Conservation (phyloP, 1,284 basidiomycete genomes). For the Fistulinella staudtii region DNA sequence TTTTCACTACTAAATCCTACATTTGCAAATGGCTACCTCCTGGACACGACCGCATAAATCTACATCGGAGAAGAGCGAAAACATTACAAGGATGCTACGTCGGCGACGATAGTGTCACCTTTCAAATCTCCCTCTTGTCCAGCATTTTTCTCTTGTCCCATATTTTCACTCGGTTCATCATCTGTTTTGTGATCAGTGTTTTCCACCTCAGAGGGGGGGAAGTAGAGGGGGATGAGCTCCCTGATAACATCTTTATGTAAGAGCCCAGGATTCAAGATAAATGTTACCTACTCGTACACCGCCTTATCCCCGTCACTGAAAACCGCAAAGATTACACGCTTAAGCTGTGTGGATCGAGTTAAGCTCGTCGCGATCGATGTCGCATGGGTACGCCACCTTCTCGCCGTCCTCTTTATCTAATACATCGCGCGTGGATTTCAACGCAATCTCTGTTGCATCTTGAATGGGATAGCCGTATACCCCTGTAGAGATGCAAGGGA, state of each 20-base stretch:
- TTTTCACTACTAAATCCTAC: too few species aligned
- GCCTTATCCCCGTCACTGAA: constrained; percentile 60
- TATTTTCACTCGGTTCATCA: too few species aligned
- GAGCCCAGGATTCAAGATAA: neutral
- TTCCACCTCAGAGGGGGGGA: constrained; percentile 34
- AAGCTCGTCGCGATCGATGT: constrained; percentile 1
- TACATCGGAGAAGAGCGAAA: too few species aligned
- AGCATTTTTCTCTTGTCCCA: too few species aligned
- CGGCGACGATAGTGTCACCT: too few species aligned
- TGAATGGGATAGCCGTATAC: constrained; percentile 75
- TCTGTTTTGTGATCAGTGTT: too few species aligned
- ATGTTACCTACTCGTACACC: constrained; percentile 56
- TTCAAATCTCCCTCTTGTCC: too few species aligned
- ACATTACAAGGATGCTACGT: too few species aligned
- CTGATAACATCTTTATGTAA: constrained; percentile 31
- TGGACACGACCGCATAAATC: too few species aligned
- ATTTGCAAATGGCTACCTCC: too few species aligned
- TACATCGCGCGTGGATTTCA: constrained; percentile 55
- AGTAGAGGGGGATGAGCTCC: constrained; percentile 58
- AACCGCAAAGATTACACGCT: constrained; percentile 70
- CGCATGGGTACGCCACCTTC: constrained; percentile 46
- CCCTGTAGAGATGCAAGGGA: constrained; percentile 78
- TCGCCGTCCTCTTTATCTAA: constrained; percentile 52
- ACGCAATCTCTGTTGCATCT: constrained; percentile 68
- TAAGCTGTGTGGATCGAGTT: constrained; percentile 51